Conservation (phyloP, 2,329 filamentous ascomycete genomes). For the Diplodia scrobiculata region DNA sequence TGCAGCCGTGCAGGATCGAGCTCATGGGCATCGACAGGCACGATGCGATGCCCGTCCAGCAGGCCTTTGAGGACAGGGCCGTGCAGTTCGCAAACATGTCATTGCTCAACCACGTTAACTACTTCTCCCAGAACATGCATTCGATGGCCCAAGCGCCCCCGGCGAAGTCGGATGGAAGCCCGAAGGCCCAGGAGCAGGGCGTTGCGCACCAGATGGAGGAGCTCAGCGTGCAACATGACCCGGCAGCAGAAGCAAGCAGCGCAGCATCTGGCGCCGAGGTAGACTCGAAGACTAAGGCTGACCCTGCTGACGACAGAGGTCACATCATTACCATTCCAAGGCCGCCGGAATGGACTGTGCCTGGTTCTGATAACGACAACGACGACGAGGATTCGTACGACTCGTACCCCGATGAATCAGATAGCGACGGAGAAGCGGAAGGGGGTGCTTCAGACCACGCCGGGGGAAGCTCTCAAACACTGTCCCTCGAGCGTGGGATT, state of each 20-base stretch:
- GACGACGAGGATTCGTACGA: constrained; percentile 45
- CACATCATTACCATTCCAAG: constrained; percentile 73
- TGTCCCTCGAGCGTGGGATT: constrained; percentile 66
- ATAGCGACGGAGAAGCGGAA: constrained; percentile 51
- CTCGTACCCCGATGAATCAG: constrained; percentile 48
- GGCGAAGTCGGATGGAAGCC: neutral
- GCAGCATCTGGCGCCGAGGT: neutral
- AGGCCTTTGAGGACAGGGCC: constrained; percentile 64
- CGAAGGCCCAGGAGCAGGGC: neutral
- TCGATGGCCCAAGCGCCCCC: constrained; percentile 55
- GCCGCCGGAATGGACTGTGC: constrained; percentile 70
- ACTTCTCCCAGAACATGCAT: constrained; percentile 70
- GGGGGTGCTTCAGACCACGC: constrained; percentile 38
- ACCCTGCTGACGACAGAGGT: constrained; percentile 51
- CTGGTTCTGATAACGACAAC: constrained; percentile 37
- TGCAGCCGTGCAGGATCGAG: constrained; percentile 67
- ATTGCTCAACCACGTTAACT: constrained; percentile 74
- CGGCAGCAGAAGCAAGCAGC: constrained; percentile 4
- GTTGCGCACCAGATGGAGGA: neutral
- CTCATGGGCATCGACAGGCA: constrained; percentile 64
- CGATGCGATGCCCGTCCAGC: constrained; percentile 65
- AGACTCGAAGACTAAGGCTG: neutral
- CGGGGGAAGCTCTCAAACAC: constrained; percentile 36
- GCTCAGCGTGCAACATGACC: neutral
- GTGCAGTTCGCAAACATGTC: constrained; percentile 61